phyloP scores from a whole-genome alignment of 192 early-diverging fungal genomes.

The Lobosporangium transversale region DNA sequence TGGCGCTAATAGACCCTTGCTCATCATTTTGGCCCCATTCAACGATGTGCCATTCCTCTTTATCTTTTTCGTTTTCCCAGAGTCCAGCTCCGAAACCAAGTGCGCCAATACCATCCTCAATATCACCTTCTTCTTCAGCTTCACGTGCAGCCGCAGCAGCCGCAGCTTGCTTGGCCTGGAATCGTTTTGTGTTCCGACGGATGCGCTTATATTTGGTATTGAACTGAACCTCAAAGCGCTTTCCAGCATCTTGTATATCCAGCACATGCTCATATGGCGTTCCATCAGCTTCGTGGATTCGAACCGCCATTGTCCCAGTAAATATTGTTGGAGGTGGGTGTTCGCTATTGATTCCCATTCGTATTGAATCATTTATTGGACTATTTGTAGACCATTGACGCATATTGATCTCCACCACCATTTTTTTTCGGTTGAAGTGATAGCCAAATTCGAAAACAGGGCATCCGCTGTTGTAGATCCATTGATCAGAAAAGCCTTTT shows the following conservation, averaged over 20 bases:
- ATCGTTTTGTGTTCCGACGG: slow-evolving; percentile 79
- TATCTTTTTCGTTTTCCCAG: slow-evolving; percentile 68
- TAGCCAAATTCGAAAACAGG: slow-evolving; percentile 87
- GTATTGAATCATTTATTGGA: slow-evolving; percentile 39
- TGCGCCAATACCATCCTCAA: slow-evolving; percentile 70
- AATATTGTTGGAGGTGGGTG: slow-evolving; percentile 47
- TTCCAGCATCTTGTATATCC: slow-evolving; percentile 76
- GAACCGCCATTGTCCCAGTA: slow-evolving; percentile 74
- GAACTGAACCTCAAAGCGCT: slow-evolving; percentile 91
- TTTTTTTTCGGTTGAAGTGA: slow-evolving; percentile 95
- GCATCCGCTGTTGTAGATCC: slow-evolving; percentile 92
- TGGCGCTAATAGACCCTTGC: slow-evolving; percentile 59
- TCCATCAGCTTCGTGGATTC: slow-evolving; percentile 86
- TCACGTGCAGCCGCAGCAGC: slow-evolving; percentile 71
- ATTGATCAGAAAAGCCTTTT: slow-evolving; percentile 89
- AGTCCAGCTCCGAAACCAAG: slow-evolving; percentile 60
- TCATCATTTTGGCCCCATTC: slow-evolving; percentile 88
- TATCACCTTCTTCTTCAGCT: slow-evolving; percentile 72
- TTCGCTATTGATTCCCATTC: slow-evolving; percentile 14
- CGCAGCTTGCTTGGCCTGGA: slow-evolving; percentile 76
- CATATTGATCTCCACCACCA: slow-evolving; percentile 92
- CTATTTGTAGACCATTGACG: slow-evolving; percentile 75
- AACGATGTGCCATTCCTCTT: slow-evolving; percentile 76
- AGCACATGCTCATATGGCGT: slow-evolving; percentile 87
- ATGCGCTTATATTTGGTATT: slow-evolving; percentile 99